Base-by-base conservation (phyloP, 768 basidiomycete species). In the Trametes villosa region DNA sequence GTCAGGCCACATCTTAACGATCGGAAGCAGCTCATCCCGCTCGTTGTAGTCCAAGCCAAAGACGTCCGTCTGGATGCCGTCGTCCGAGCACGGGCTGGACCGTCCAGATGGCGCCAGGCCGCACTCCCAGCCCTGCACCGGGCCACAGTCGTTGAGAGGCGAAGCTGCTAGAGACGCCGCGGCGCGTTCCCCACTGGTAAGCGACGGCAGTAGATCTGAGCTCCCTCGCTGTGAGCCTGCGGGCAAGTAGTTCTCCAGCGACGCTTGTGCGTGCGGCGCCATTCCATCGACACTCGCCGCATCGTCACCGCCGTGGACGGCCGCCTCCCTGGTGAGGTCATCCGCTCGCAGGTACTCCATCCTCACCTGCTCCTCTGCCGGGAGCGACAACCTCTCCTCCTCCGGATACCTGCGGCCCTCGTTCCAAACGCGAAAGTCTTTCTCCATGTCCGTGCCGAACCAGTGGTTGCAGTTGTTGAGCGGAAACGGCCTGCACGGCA, bases 381-480 rank as follows among this genome's bases (percentile, higher is more conserved):
- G 31, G 18, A 40, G 49, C 30, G 20, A 22, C 33, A 31, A 34
- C 7, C 2, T 7, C 31, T 31, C 9, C 22, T 31, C 24, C 24
- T 6, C 18, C 18, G 22, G 31, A 18, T 26, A 17, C n/a, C 49
- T n/a, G 13, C 49, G 31, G 9, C 31, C 49, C 15, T 51, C 31
- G 49, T 46, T 29, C 45, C 18, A 27, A 18, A 29, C 29, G 45
- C 45, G 45, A 12, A 46, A 2, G 6, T 46, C 27, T 9, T 27
- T 7, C 45, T 27, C n/a, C 24, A 26, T 46, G 45, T 46, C 22
- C 29, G 45, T 6, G 26, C 45, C 45, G 41, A 42, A 29, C 52
- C 52, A 53, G 15, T 53, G 52, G 40, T 44, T 42, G 40, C 52
- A 53, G 40, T 42, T 30, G 9, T 17, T 20, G 40, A 53, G 42